phyloP scores from a whole-genome alignment of 129 eudicot genomes.

The Tagetes patula region DNA sequence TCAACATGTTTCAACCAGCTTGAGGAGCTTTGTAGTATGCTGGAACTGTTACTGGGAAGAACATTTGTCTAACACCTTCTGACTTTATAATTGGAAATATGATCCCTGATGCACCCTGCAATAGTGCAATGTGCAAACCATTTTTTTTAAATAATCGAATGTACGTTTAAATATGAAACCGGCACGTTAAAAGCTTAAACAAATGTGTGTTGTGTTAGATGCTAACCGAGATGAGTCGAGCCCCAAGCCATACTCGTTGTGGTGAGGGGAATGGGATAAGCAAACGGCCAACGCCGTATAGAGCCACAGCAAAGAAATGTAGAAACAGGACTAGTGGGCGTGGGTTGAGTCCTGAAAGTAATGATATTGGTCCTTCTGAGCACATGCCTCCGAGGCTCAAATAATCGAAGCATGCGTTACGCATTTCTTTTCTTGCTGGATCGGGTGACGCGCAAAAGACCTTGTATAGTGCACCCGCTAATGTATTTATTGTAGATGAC shows the following conservation, averaged over 20 bases:
- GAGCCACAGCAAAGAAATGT: conserved; percentile 33
- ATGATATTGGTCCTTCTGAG: conserved; percentile 36
- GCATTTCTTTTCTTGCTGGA: conserved; percentile 39
- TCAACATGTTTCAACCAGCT: conserved; percentile 22
- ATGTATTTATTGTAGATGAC: conserved; percentile 48
- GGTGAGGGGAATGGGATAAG: conserved; percentile 44
- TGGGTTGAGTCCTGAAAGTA: conserved; percentile 42
- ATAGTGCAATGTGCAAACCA: neutral
- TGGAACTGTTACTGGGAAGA: conserved; percentile 66
- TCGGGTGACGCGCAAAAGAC: conserved; percentile 42
- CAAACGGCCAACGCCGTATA: conserved; percentile 38
- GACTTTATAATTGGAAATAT: conserved; percentile 60
- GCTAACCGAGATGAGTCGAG: conserved; percentile 35
- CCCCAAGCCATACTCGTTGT: conserved; percentile 37
- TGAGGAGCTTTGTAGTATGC: conserved; percentile 68
- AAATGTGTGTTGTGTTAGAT: conserved; percentile 1
- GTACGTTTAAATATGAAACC: neutral
- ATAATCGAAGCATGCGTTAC: conserved; percentile 42
- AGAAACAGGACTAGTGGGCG: conserved; percentile 43
- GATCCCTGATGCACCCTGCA: conserved; percentile 69
- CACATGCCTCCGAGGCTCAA: conserved; percentile 41
- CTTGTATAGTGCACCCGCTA: conserved; percentile 42
- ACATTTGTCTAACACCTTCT: conserved; percentile 74
- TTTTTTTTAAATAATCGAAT: neutral
- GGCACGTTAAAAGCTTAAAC: neutral